These are phyloP conservation scores for Lasiosphaeris hirsuta DNA, from an alignment of 495 filamentous ascomycete genomes.

Conservation along the genomic window DNA sequence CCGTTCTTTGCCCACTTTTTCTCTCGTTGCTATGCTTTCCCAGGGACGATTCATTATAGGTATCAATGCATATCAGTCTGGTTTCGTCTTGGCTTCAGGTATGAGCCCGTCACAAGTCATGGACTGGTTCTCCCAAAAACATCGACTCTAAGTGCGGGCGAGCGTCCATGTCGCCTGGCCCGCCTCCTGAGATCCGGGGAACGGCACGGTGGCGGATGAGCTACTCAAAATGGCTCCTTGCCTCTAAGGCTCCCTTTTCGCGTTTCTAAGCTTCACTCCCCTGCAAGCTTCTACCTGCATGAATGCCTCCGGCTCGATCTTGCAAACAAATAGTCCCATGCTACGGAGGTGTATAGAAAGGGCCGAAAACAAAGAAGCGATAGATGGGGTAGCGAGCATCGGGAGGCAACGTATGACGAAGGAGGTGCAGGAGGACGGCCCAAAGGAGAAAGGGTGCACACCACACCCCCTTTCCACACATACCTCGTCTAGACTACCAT, in stretches of 20 bases:
- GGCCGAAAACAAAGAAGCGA: neutral
- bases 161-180: neutral
- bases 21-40: too few relatives aligned
- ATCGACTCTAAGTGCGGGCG: neutral
- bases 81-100: too few relatives aligned
- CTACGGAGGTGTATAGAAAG: neutral
- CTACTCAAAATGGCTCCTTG: neutral
- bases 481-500: neutral
- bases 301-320: too few relatives aligned
- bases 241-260: neutral
- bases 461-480: too few relatives aligned
- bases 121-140: too few relatives aligned
- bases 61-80: too few relatives aligned
- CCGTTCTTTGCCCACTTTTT: too few relatives aligned
- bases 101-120: too few relatives aligned
- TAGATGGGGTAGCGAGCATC: neutral
- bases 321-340: too few relatives aligned
- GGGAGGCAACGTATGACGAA: conserved; percentile 19
- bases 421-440: conserved; percentile 23
- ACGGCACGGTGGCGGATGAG: neutral
- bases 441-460: conserved; percentile 10
- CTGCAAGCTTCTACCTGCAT: too few relatives aligned
- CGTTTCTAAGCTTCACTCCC: neutral
- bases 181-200: conserved; percentile 1
- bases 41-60: too few relatives aligned